Evolutionary conservation across 192 early-diverging fungal species (phyloP).

Genomic region (Diversispora eburnea): DNA sequence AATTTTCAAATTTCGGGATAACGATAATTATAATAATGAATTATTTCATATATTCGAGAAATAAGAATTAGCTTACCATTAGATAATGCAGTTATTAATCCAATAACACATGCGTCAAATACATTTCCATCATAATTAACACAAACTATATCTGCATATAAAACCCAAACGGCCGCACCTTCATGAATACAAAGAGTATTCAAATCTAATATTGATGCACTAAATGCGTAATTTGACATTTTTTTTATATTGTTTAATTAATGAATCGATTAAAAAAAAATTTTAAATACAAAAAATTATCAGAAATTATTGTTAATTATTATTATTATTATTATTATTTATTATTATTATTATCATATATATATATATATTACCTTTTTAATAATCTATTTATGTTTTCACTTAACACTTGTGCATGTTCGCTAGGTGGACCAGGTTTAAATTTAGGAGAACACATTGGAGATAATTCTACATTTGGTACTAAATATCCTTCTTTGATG

Average conservation of each 20-base stretch:
- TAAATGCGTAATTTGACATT: slow-evolving; percentile 25
- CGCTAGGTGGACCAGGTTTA: slow-evolving; percentile 78
- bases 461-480: slow-evolving; percentile 88
- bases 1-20: background rate
- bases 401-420: slow-evolving; percentile 78
- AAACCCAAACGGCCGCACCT: slow-evolving; percentile 78
- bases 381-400: slow-evolving; percentile 73
- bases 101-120: slow-evolving; percentile 78
- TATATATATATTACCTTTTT: slow-evolving; percentile 39
- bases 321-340: background rate
- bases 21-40: slow-evolving; percentile 4
- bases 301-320: background rate
- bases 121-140: slow-evolving; percentile 89
- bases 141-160: slow-evolving; percentile 87
- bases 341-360: background rate
- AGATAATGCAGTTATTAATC: slow-evolving; percentile 73
- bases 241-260: too few relatives aligned
- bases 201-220: slow-evolving; percentile 59
- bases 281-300: background rate
- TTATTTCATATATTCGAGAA: background rate
- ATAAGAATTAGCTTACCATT: slow-evolving; percentile 45
- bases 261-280: too few relatives aligned
- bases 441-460: slow-evolving; percentile 86
- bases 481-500: slow-evolving; percentile 80
- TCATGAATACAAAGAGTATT: slow-evolving; percentile 73